Conservation (phyloP, 345 rosid species). For the Zanthoxylum bungeanum region DNA sequence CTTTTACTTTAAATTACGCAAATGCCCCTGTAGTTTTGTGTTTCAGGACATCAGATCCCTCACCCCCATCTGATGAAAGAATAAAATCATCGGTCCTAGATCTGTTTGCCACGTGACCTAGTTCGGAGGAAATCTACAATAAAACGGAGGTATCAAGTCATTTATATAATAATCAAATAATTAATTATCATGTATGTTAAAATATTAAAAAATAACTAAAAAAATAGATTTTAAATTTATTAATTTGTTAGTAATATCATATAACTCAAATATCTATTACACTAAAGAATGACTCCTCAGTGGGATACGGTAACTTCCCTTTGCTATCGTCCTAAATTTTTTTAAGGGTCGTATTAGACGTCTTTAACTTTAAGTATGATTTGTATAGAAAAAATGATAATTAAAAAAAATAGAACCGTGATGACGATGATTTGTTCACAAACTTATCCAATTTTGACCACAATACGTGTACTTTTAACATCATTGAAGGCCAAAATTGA, state of each 20-base stretch:
- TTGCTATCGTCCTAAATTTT: background rate
- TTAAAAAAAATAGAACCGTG: too few species aligned
- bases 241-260: too few species aligned
- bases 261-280: too few species aligned
- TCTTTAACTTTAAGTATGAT: background rate
- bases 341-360: background rate
- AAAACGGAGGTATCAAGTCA: too few species aligned
- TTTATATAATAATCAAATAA: too few species aligned
- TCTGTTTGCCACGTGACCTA: slow-evolving; percentile 23
- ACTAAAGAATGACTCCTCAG: too few species aligned
- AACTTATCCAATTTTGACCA: background rate
- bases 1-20: background rate
- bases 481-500: background rate
- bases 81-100: slow-evolving; percentile 5
- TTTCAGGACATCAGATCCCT: background rate
- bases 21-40: background rate
- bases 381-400: background rate
- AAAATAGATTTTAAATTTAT: too few species aligned
- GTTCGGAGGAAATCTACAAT: too few species aligned
- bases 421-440: background rate
- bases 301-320: slow-evolving; percentile 2
- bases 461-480: background rate
- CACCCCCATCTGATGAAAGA: background rate
- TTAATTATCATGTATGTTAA: too few species aligned
- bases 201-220: too few species aligned